Conservation (phyloP, 805 yeast genomes). For the Wickerhamiella sorbophila region DNA sequence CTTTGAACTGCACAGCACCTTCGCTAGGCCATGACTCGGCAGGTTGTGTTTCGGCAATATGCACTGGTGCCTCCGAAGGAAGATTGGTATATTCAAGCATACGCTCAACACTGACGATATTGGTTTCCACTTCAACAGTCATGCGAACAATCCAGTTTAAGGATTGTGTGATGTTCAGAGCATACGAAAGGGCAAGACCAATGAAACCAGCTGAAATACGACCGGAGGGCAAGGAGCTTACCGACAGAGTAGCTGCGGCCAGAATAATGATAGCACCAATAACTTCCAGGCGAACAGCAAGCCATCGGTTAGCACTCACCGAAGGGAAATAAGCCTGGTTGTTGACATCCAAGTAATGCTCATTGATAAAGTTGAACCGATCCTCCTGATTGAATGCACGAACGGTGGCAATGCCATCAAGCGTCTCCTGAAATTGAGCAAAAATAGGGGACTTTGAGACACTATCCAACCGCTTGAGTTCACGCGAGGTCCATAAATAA, state of each 20-base stretch:
- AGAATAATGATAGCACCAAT: slow-evolving; percentile 81
- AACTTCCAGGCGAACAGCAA: slow-evolving; percentile 85
- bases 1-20: slow-evolving; percentile 52
- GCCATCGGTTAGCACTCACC: slow-evolving; percentile 90
- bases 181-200: slow-evolving; percentile 87
- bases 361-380: slow-evolving; percentile 46
- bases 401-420: slow-evolving; percentile 64
- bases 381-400: slow-evolving; percentile 57
- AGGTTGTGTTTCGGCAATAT: slow-evolving; percentile 51
- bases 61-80: slow-evolving; percentile 69
- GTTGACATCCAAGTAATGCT: slow-evolving; percentile 55
- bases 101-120: slow-evolving; percentile 93
- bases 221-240: slow-evolving; percentile 54
- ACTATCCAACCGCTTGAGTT: slow-evolving; percentile 58
- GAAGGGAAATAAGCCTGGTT: slow-evolving; percentile 89
- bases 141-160: slow-evolving; percentile 96
- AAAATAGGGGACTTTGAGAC: slow-evolving; percentile 62
- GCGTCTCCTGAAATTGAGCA: slow-evolving; percentile 70
- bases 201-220: slow-evolving; percentile 74
- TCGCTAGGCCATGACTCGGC: slow-evolving; percentile 49
- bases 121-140: slow-evolving; percentile 97
- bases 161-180: slow-evolving; percentile 83
- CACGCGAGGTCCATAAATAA: slow-evolving; percentile 60
- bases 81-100: slow-evolving; percentile 75
- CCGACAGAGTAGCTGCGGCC: slow-evolving; percentile 71